phyloP scores from a whole-genome alignment of 805 yeast species.

The Kregervanrija pseudodelftensis region DNA sequence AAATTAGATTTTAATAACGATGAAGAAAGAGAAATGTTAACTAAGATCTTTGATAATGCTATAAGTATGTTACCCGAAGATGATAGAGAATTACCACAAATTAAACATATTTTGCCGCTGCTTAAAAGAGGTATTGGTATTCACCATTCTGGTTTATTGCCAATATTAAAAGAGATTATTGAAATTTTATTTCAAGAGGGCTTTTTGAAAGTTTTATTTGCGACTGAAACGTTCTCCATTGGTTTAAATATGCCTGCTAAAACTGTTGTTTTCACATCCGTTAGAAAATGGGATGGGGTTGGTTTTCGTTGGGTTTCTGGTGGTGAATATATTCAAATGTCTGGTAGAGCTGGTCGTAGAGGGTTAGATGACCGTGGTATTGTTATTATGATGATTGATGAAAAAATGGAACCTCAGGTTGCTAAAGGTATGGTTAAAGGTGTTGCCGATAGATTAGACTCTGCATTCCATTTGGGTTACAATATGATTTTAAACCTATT shows the following conservation, averaged over 20 bases:
- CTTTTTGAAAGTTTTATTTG: slow-evolving; percentile 85
- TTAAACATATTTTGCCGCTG: slow-evolving; percentile 82
- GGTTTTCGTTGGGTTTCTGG: slow-evolving; percentile 99
- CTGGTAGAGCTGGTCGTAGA: slow-evolving; percentile 99
- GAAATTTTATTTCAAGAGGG: slow-evolving; percentile 98
- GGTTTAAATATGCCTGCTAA: slow-evolving; percentile 99
- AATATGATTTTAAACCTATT: slow-evolving; percentile 93
- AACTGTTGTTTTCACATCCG: slow-evolving; percentile 96
- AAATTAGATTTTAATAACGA: slow-evolving; percentile 90
- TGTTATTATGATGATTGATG: slow-evolving; percentile 98
- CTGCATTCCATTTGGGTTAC: slow-evolving; percentile 96
- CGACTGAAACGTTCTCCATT: slow-evolving; percentile 97
- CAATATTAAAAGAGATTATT: slow-evolving; percentile 88
- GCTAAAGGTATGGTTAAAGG: slow-evolving; percentile 99
- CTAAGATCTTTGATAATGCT: slow-evolving; percentile 88
- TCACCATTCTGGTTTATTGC: slow-evolving; percentile 90
- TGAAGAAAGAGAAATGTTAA: slow-evolving; percentile 86
- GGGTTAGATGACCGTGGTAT: slow-evolving; percentile 99
- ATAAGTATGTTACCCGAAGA: slow-evolving; percentile 79
- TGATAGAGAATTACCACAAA: slow-evolving; percentile 91
- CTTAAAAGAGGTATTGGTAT: slow-evolving; percentile 94
- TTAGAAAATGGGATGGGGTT: slow-evolving; percentile 96
- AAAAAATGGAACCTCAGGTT: slow-evolving; percentile 98
- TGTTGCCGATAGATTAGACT: slow-evolving; percentile 93
- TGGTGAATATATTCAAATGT: slow-evolving; percentile 99